These are phyloP conservation scores for Diaporthe citri DNA, from an alignment of 2,329 filamentous ascomycete species.

Conservation along the genomic window DNA sequence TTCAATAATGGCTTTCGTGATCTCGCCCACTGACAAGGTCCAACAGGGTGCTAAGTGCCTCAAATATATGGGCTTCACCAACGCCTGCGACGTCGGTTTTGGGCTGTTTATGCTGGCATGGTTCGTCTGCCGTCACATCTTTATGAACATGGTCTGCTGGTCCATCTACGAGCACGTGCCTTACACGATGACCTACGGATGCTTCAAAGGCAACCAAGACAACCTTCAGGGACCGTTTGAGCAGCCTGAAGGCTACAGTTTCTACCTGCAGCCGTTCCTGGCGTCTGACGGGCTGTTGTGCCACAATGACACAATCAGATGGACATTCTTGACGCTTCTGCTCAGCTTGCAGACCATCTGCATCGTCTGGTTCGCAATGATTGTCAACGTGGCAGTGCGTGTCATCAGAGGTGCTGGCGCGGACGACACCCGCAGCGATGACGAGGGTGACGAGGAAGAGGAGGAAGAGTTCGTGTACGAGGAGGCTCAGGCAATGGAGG, in stretches of 20 bases:
- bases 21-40: constrained; percentile 32
- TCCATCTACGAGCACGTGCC: constrained; percentile 80
- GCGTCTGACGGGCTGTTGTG: constrained; percentile 81
- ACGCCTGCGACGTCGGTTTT: constrained; percentile 84
- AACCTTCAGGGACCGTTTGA: constrained; percentile 67
- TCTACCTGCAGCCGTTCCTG: constrained; percentile 81
- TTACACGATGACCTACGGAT: constrained; percentile 73
- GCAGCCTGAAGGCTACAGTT: constrained; percentile 62
- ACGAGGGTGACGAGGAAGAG: constrained; percentile 78
- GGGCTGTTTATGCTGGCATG: constrained; percentile 88
- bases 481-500: constrained; percentile 71
- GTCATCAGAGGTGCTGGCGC: constrained; percentile 83
- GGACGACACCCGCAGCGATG: constrained; percentile 89
- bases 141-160: constrained; percentile 85
- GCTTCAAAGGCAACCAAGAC: constrained; percentile 73
- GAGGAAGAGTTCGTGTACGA: constrained; percentile 67
- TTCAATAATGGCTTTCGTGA: not conserved
- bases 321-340: constrained; percentile 82
- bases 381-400: constrained; percentile 83
- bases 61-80: constrained; percentile 86
- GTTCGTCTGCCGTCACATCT: constrained; percentile 84
- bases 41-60: constrained; percentile 89
- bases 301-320: constrained; percentile 81
- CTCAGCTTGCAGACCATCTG: constrained; percentile 84
- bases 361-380: constrained; percentile 89